These are phyloP conservation scores for Tylopilus intermedius DNA, from an alignment of 768 basidiomycete genomes.

Conservation along the genomic window DNA sequence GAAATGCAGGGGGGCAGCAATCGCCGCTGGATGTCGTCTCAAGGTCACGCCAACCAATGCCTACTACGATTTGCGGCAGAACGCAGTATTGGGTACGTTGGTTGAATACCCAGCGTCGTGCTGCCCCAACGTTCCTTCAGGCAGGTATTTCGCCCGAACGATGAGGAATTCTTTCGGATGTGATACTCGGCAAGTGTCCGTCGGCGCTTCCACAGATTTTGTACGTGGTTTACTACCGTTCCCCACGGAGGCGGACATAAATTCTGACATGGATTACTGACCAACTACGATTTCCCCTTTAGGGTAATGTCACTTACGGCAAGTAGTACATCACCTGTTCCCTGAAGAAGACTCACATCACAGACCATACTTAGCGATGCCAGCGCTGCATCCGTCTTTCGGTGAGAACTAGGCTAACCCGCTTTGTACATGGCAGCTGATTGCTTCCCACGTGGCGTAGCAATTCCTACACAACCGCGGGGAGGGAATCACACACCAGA, in stretches of 20 bases:
- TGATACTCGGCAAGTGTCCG: constrained; percentile 30
- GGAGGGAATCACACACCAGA: constrained; percentile 75
- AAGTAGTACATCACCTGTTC: constrained; percentile 32
- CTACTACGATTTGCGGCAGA: constrained; percentile 59
- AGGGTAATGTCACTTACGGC: constrained; percentile 77
- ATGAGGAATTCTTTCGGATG: constrained; percentile 43
- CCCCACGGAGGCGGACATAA: background rate
- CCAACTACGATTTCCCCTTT: constrained; percentile 16
- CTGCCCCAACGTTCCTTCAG: constrained; percentile 31
- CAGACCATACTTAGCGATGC: constrained; percentile 40
- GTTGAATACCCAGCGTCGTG: background rate
- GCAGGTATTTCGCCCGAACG: constrained; percentile 47
- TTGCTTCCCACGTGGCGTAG: constrained; percentile 33
- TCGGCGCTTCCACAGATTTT: constrained; percentile 71
- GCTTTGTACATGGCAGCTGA: constrained; percentile 13
- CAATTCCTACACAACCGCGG: constrained; percentile 64
- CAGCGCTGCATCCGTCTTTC: constrained; percentile 60
- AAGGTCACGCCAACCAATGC: constrained; percentile 38
- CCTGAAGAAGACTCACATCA: constrained; percentile 10
- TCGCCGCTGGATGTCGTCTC: constrained; percentile 56
- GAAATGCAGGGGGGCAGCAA: constrained; percentile 53
- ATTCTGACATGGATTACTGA: background rate
- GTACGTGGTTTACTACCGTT: constrained; percentile 38
- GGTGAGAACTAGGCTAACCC: constrained; percentile 34
- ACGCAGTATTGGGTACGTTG: constrained; percentile 46